Evolutionary conservation across 495 filamentous ascomycete genomes (phyloP).

Genomic region (Neurospora pannonica): DNA sequence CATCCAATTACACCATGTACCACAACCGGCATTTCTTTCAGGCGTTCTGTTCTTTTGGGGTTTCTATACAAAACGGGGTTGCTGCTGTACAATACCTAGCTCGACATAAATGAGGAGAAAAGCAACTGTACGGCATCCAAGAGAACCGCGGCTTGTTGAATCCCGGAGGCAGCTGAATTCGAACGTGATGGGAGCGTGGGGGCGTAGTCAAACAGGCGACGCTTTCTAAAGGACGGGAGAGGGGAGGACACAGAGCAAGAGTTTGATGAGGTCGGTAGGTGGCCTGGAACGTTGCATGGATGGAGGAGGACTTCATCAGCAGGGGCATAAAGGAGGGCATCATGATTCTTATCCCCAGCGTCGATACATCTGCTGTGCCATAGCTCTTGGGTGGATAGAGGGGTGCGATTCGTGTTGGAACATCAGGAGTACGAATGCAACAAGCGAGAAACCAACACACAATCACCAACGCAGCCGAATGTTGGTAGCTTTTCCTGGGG

Average conservation of each 20-base stretch:
- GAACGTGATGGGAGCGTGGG: background rate
- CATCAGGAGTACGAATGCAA: background rate
- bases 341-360: background rate
- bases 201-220: background rate
- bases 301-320: background rate
- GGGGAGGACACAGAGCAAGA: background rate
- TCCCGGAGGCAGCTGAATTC: background rate
- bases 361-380: background rate
- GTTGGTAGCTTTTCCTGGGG: background rate
- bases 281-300: background rate
- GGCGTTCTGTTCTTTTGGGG: background rate
- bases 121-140: background rate
- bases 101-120: background rate
- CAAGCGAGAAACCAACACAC: background rate
- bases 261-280: background rate
- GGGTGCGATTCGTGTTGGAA: background rate
- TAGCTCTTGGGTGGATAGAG: background rate
- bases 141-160: background rate
- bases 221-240: background rate
- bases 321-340: background rate
- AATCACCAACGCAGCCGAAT: background rate
- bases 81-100: background rate
- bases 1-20: background rate
- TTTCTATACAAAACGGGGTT: background rate
- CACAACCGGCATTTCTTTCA: background rate